Evolutionary conservation across 352 stramenopile genomes (phyloP).

Genomic region (Aphanomyces astaci): DNA sequence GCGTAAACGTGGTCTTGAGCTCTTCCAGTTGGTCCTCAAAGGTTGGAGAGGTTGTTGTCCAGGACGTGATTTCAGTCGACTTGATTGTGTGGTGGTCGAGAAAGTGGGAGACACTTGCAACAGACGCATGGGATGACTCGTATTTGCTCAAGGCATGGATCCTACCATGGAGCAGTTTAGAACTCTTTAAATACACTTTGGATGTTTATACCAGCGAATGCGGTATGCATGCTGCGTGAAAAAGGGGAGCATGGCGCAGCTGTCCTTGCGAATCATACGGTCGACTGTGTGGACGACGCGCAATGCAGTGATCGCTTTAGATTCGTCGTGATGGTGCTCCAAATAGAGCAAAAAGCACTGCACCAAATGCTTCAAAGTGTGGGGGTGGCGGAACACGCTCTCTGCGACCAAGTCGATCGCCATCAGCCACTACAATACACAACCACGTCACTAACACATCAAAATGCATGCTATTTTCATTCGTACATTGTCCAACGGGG

Average conservation of each 20-base stretch:
- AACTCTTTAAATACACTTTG: too few relatives aligned
- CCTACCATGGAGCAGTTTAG: background rate
- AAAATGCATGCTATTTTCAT: too few relatives aligned
- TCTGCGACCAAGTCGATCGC: background rate
- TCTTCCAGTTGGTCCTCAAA: constrained; percentile 7
- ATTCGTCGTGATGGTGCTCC: background rate
- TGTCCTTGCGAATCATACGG: background rate
- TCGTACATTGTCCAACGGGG: background rate
- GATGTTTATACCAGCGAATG: background rate
- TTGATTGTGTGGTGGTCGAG: background rate
- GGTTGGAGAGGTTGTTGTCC: background rate
- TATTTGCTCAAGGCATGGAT: background rate
- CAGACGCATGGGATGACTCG: background rate
- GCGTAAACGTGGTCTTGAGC: constrained; percentile 30
- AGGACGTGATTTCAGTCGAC: background rate
- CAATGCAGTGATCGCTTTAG: background rate
- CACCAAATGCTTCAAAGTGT: background rate
- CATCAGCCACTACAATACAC: constrained; percentile 1
- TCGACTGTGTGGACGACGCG: background rate
- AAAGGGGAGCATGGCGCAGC: background rate
- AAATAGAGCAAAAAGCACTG: background rate
- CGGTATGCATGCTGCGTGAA: background rate
- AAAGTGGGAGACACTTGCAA: background rate
- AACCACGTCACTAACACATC: too few relatives aligned
- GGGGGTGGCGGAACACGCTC: background rate